phyloP scores from a whole-genome alignment of 2,329 filamentous ascomycete species.

The Eutypa lata region DNA sequence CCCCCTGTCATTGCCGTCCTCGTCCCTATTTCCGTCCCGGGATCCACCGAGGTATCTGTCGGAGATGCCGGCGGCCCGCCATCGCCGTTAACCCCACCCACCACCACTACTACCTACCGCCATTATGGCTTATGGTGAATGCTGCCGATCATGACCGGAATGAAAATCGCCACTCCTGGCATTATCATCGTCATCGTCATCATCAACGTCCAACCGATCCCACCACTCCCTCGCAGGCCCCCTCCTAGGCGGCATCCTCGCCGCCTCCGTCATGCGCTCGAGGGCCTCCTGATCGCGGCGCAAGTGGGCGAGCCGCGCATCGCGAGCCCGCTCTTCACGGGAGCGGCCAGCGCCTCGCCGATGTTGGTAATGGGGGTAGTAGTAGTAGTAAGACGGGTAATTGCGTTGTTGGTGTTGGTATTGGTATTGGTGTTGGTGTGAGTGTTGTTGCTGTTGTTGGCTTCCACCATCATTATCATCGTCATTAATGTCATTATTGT shows the following conservation, averaged over 20 bases:
- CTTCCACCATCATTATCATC: no score
- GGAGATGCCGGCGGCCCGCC: no score
- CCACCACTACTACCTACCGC: neutral
- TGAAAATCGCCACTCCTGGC: no score
- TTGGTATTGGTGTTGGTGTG: neutral
- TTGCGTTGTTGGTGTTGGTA: neutral
- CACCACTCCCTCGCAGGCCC: constrained; percentile 34
- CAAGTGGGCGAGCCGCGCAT: constrained; percentile 44
- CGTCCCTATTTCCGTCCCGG: no score
- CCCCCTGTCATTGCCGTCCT: no score
- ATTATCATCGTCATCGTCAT: neutral
- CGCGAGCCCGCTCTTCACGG: constrained; percentile 50
- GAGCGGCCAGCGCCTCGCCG: constrained; percentile 37
- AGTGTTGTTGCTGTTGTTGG: no score
- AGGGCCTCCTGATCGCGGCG: constrained; percentile 46
- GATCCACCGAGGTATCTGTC: no score
- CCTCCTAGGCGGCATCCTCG: constrained; percentile 7
- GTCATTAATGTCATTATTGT: no score
- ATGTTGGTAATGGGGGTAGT: neutral
- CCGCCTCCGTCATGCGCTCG: constrained; percentile 14
- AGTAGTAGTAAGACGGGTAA: neutral
- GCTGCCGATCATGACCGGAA: no score
- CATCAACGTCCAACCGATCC: constrained; percentile 30
- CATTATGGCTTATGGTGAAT: neutral
- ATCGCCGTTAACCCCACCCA: neutral